Evolutionary conservation across 2,329 filamentous ascomycete species (phyloP), one percentile per base, ranked within the genome.

Genomic region (Microcera coccophila): DNA sequence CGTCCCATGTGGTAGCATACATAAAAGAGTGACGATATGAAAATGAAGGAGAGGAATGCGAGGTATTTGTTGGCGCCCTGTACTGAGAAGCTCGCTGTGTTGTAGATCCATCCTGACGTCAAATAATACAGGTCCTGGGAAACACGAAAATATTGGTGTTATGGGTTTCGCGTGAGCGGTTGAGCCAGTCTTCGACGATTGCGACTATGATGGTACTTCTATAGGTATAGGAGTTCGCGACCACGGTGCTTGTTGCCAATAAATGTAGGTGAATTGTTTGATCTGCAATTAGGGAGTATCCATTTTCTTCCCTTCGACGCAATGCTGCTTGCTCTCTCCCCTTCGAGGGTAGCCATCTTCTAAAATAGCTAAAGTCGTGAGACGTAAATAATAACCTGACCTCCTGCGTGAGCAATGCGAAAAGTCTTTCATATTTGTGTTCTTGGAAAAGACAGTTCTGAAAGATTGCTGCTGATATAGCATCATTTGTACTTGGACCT

Each of bases 151-250:
- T 35, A 32, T 5, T 8, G 46, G 31, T 39, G 39, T 50, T 52
- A 37, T 45, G 48, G 44, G 33, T 35, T 54, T 60, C 61, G 65
- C 63, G 63, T 62, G 63, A 67, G 64, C 62, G 59, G 56, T 46
- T 52, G 49, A 57, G 55, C 47, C 51, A 54, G 50, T 55, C 56
- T 56, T 55, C 42, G 38, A 35, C 51, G 49, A 50, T 54, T 52
- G 57, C 36, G 46, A 44, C 45, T 53, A 58, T 52, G 52, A 49
- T 44, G n/a, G n/a, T n/a, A n/a, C n/a, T n/a, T n/a, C n/a, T n/a
- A n/a, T n/a, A n/a, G n/a, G n/a, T n/a, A n/a, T n/a, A n/a, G n/a
- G n/a, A n/a, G n/a, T n/a, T n/a, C n/a, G n/a, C n/a, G n/a, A n/a
- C n/a, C n/a, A n/a, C n/a, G n/a, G n/a, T n/a, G n/a, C n/a, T n/a